Base-by-base conservation (phyloP, 140 eudicot species). In the Flaveria floridana region DNA sequence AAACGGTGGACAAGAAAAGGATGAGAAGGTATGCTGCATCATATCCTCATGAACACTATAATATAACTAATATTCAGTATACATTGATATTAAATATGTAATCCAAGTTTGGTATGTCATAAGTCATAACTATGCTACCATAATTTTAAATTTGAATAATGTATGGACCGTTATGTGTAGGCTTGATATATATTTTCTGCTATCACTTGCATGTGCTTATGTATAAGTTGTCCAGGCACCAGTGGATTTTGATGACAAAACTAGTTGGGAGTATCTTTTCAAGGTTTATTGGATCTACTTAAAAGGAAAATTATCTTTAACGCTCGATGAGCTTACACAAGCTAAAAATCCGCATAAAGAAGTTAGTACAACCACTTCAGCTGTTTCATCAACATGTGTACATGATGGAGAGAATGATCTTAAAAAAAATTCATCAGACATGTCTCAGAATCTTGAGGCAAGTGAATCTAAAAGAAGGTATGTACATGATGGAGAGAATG, bases 191-290 rank as follows among this genome's bases (percentile, higher is more conserved):
- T 19, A n/a, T 59, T 73, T 21, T 59, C 15, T 72, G 41, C 41
- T 19, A 19, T 37, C 14, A 37, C 64, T 66, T 56, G 64, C 80
- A 12, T 68, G 15, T n/a, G 44, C 74, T 79, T 37, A 25, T 76
- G 25, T 42, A 62, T 74, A 64, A 42, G 68, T 68, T 65, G 21
- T 79, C 77, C 92, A 92, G 96, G 90, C 86, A 79, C 89, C 84
- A 66, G 97, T 92, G 56, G 97, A 92, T 86, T 92, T 92, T 84
- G 97, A 92, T 75, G 97, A 92, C 84, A 84, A 78, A 63, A 75
- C 76, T 75, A 92, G 96, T 84, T 92, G 97, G 97, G 97, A 92
- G 82, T 92, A 92, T 85, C 95, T 92, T 68, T 92, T 92, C 77
- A 92, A 92, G 86, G 88, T 89, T 74, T 92, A 92, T 73, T 92